Conservation (phyloP, 2,329 filamentous ascomycete species). For the Trichophyton benhamiae region DNA sequence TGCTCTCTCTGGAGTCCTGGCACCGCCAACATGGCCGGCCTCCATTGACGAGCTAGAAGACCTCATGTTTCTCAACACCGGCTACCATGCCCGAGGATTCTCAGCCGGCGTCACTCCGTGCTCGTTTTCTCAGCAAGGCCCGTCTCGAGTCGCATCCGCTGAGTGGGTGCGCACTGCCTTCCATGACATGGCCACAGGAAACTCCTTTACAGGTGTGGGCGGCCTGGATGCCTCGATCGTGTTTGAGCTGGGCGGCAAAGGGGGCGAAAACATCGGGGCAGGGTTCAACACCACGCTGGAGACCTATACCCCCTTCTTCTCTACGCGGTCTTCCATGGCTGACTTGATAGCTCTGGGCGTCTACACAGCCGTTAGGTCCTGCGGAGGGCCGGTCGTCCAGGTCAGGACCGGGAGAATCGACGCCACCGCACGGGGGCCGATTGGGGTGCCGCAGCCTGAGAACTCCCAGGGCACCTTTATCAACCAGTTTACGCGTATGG, state of each 20-base stretch:
- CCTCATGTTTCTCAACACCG: constrained; percentile 11
- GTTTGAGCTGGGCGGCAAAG: constrained; percentile 10
- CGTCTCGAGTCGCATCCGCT: constrained; percentile 8
- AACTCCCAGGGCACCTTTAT: constrained; percentile 11
- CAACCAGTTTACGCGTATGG: constrained; percentile 11
- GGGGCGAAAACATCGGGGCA: constrained; percentile 10
- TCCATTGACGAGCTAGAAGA: constrained; percentile 10
- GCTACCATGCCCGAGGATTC: constrained; percentile 10
- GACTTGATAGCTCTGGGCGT: constrained; percentile 12
- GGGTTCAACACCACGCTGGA: constrained; percentile 10
- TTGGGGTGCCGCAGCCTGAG: constrained; percentile 9
- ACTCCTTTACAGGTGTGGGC: constrained; percentile 9
- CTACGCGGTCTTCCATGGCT: constrained; percentile 9
- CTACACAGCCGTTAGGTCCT: constrained; percentile 10
- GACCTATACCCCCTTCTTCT: constrained; percentile 10
- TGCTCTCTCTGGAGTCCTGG: background rate
- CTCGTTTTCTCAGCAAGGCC: constrained; percentile 7
- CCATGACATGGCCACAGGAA: constrained; percentile 10
- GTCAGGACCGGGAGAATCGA: constrained; percentile 9
- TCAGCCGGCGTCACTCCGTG: constrained; percentile 11
- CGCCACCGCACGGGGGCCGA: constrained; percentile 8
- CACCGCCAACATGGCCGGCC: constrained; percentile 11
- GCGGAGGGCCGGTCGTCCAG: constrained; percentile 10
- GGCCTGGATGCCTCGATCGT: constrained; percentile 12
- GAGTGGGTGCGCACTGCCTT: constrained; percentile 12